Conservation (phyloP, 2,329 filamentous ascomycete species). For the Pseudonectria buxi region DNA sequence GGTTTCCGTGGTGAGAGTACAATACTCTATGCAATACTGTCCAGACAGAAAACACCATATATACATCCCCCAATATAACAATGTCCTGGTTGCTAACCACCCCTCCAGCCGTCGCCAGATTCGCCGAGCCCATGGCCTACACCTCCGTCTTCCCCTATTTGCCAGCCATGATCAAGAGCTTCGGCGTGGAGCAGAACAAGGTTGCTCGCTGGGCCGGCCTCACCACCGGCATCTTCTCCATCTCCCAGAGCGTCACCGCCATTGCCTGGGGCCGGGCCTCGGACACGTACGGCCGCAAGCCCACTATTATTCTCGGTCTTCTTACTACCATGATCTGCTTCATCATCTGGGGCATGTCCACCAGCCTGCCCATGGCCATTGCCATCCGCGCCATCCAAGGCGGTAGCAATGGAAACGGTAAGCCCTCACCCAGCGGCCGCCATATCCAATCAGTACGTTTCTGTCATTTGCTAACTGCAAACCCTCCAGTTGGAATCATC, state of each 20-base stretch:
- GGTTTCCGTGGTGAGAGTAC: too few species aligned
- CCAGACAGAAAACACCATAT: too few species aligned
- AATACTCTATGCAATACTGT: too few species aligned
- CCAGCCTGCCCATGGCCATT: constrained; percentile 73
- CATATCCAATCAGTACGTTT: background rate
- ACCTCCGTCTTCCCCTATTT: constrained; percentile 66
- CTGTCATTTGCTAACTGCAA: constrained; percentile 3
- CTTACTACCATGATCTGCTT: constrained; percentile 75
- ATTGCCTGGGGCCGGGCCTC: constrained; percentile 71
- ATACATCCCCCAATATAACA: too few species aligned
- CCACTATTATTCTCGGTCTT: constrained; percentile 67
- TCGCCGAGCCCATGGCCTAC: constrained; percentile 67
- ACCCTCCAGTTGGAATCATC: constrained; percentile 70
- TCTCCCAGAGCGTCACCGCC: constrained; percentile 64
- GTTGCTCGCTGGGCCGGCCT: constrained; percentile 77
- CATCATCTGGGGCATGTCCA: constrained; percentile 77
- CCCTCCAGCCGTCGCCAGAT: constrained; percentile 62
- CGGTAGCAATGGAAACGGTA: constrained; percentile 77
- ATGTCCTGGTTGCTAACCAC: constrained; percentile 26
- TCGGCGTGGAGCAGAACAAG: constrained; percentile 62
- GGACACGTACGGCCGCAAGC: constrained; percentile 76
- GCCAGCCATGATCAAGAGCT: constrained; percentile 78
- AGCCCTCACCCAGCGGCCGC: constrained; percentile 9
- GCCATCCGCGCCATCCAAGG: constrained; percentile 71
- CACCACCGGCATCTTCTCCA: constrained; percentile 64